Conservation (phyloP, 495 filamentous ascomycete species). For the Coniosporium apollinis region DNA sequence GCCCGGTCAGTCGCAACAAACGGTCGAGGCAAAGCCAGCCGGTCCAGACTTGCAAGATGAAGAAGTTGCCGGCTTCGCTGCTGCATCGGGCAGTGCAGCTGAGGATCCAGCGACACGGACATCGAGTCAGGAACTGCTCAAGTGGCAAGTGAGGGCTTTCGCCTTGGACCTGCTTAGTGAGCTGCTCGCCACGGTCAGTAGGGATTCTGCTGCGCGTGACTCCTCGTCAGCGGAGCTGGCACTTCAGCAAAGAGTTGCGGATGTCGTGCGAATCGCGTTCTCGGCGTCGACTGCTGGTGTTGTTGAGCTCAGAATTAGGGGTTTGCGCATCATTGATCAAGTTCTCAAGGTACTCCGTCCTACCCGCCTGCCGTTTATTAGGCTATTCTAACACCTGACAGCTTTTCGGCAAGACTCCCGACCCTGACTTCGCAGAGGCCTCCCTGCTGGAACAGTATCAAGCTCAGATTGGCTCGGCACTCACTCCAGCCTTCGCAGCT, state of each 20-base stretch:
- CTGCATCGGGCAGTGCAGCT: slow-evolving; percentile 44
- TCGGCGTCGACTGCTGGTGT: slow-evolving; percentile 91
- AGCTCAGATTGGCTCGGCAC: slow-evolving; percentile 88
- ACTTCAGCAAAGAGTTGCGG: slow-evolving; percentile 70
- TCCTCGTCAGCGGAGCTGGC: slow-evolving; percentile 54
- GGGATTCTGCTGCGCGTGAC: slow-evolving; percentile 50
- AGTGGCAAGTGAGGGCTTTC: slow-evolving; percentile 94
- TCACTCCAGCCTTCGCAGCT: slow-evolving; percentile 88
- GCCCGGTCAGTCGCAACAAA: slow-evolving; percentile 32
- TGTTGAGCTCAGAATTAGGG: slow-evolving; percentile 72
- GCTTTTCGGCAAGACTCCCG: slow-evolving; percentile 90
- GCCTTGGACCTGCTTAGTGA: slow-evolving; percentile 84
- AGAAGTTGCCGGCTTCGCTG: slow-evolving; percentile 87
- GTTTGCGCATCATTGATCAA: slow-evolving; percentile 82
- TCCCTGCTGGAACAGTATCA: slow-evolving; percentile 95
- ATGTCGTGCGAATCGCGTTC: slow-evolving; percentile 94
- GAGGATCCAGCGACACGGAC: slow-evolving; percentile 40
- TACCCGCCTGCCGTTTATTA: background rate
- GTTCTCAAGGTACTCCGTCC: slow-evolving; percentile 44
- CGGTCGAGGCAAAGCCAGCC: slow-evolving; percentile 12
- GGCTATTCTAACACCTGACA: slow-evolving; percentile 10
- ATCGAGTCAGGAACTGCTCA: slow-evolving; percentile 67
- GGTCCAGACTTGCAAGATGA: slow-evolving; percentile 77
- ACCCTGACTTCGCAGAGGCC: slow-evolving; percentile 91
- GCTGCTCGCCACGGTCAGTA: slow-evolving; percentile 55